Evolutionary conservation across 768 basidiomycete species (phyloP).

Genomic region (Lanmaoa rubissima): DNA sequence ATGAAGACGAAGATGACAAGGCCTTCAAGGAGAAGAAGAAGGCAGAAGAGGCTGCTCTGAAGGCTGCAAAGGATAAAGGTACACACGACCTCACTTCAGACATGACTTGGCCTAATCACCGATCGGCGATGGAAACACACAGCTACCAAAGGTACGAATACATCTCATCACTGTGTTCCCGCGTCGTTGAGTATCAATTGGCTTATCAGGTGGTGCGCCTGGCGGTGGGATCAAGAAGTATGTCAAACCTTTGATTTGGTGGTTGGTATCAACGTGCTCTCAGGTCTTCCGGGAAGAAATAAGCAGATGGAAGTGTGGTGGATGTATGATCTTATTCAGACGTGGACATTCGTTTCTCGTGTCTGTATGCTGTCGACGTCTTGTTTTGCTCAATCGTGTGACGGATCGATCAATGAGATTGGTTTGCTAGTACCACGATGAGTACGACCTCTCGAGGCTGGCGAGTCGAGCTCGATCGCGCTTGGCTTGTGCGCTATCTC

Average conservation of each 20-base stretch:
- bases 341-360: background rate
- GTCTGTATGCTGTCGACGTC: background rate
- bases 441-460: constrained; percentile 12
- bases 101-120: background rate
- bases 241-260: constrained; percentile 28
- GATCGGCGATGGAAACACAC: constrained; percentile 4
- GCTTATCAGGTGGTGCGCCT: constrained; percentile 56
- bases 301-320: constrained; percentile 16
- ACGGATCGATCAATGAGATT: background rate
- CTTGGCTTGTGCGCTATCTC: constrained; percentile 28
- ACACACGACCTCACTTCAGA: constrained; percentile 17
- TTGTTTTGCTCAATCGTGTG: background rate
- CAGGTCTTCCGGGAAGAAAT: constrained; percentile 77
- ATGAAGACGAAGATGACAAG: constrained; percentile 64
- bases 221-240: constrained; percentile 87
- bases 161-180: constrained; percentile 2
- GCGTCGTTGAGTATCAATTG: background rate
- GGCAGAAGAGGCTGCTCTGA: constrained; percentile 68
- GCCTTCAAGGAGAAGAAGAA: constrained; percentile 79
- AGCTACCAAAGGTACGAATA: constrained; percentile 31
- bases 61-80: constrained; percentile 75
- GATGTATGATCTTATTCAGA: constrained; percentile 1
- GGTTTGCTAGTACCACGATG: constrained; percentile 4
- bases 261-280: constrained; percentile 4
- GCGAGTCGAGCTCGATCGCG: constrained; percentile 24